phyloP scores from a whole-genome alignment of 2,329 filamentous ascomycete species.

The Fusarium protoensiforme region DNA sequence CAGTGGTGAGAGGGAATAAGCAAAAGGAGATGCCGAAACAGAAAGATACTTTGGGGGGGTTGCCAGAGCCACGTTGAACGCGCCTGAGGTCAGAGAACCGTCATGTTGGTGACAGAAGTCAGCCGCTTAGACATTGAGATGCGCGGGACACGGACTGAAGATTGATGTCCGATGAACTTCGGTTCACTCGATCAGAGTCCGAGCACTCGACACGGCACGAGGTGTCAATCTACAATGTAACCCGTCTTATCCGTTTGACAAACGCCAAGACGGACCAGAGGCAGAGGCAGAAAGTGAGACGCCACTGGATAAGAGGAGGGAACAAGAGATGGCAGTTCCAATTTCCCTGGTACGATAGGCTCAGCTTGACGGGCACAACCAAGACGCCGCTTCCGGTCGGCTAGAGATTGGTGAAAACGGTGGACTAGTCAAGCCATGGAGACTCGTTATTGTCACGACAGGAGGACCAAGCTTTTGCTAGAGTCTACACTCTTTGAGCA shows the following conservation, averaged over 20 bases:
- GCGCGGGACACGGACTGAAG: background rate
- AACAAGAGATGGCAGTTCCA: background rate
- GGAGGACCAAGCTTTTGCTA: background rate
- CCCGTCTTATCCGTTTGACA: background rate
- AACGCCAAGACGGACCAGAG: background rate
- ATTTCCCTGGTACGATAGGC: background rate
- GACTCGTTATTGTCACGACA: background rate
- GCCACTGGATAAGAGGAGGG: background rate
- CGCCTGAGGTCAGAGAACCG: background rate
- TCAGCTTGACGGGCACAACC: background rate
- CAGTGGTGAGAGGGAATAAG: constrained; percentile 48
- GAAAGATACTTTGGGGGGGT: background rate
- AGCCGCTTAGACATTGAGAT: background rate
- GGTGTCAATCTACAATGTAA: constrained; percentile 1
- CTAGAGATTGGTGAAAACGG: background rate
- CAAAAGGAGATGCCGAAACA: constrained; percentile 36
- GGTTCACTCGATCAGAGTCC: background rate
- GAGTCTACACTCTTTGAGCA: background rate
- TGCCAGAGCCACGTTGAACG: background rate
- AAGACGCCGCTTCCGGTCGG: background rate
- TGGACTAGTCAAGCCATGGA: background rate
- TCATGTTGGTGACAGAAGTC: background rate
- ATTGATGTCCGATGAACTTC: background rate
- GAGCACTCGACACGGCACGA: background rate
- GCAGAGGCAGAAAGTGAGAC: background rate